Evolutionary conservation across 371 early-diverging fungal species (phyloP).

Genomic region (Chytridiales sp.): DNA sequence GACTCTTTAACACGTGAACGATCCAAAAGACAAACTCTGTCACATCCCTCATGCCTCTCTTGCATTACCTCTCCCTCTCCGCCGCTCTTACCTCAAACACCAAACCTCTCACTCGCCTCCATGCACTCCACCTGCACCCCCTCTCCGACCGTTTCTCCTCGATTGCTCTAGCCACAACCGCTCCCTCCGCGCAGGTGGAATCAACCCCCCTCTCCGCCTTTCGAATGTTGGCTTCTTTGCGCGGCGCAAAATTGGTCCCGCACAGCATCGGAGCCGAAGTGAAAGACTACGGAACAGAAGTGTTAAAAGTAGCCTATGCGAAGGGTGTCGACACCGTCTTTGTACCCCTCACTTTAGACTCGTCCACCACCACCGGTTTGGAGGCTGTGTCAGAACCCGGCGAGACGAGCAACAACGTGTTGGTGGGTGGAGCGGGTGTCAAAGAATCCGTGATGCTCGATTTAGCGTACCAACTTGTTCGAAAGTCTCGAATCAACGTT

Average conservation of each 20-base stretch:
- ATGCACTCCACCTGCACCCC: conserved; percentile 7
- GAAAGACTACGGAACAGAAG: conserved; percentile 10
- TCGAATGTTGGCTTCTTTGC: conserved; percentile 5
- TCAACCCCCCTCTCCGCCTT: conserved; percentile 6
- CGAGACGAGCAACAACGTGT: too few relatives aligned
- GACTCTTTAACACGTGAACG: too few relatives aligned
- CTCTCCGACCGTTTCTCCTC: conserved; percentile 14
- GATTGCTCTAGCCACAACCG: conserved; percentile 6
- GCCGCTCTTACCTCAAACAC: too few relatives aligned
- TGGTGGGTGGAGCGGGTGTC: too few relatives aligned
- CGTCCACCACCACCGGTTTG: too few relatives aligned
- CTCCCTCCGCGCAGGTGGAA: too few relatives aligned
- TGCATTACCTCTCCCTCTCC: too few relatives aligned
- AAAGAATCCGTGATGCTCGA: conserved; percentile 4
- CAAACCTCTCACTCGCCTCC: too few relatives aligned
- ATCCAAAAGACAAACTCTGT: too few relatives aligned
- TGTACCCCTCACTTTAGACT: too few relatives aligned
- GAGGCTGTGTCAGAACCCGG: too few relatives aligned
- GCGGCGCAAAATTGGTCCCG: conserved; percentile 5
- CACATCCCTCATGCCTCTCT: too few relatives aligned
- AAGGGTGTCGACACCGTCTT: conserved; percentile 10
- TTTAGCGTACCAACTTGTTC: conserved; percentile 7
- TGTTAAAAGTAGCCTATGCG: not conserved
- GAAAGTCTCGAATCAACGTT: conserved; percentile 15
- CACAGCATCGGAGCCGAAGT: conserved; percentile 3